Evolutionary conservation across 2,329 filamentous ascomycete species (phyloP).

Genomic region (Botrytis hyacinthi): DNA sequence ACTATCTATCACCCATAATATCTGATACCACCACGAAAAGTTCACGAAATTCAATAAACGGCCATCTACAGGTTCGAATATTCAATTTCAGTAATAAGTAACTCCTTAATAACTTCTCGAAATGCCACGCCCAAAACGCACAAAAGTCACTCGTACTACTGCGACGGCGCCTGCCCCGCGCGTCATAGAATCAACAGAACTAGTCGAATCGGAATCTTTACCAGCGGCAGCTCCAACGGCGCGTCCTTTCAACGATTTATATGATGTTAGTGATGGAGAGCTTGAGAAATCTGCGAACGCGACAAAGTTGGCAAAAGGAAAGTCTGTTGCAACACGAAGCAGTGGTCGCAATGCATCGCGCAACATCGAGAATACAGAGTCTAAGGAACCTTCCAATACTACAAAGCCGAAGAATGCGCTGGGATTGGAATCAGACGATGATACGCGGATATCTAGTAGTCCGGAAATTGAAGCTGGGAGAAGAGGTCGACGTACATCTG

Average conservation of each 20-base stretch:
- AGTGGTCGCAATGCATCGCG: conserved; percentile 6
- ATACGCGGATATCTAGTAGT: conserved; percentile 31
- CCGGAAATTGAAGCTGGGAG: conserved; percentile 36
- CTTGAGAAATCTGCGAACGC: conserved; percentile 21
- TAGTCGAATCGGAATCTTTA: conserved; percentile 1
- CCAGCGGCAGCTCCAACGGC: conserved; percentile 5
- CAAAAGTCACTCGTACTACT: not conserved
- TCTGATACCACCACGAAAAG: not conserved
- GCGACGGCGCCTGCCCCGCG: not conserved
- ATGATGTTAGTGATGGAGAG: conserved; percentile 37
- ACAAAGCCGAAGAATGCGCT: conserved; percentile 1
- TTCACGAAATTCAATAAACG: not conserved
- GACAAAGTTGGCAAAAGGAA: conserved; percentile 28
- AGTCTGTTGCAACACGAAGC: conserved; percentile 18
- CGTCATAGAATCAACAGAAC: not conserved
- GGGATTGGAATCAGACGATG: conserved; percentile 5
- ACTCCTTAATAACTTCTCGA: not conserved
- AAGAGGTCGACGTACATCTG: conserved; percentile 31
- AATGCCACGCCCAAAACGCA: conserved; percentile 14
- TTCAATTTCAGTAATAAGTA: not conserved
- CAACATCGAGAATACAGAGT: not conserved
- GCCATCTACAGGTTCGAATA: not conserved
- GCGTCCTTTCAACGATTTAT: conserved; percentile 32
- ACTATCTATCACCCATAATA: not conserved
- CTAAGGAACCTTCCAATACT: not conserved